These are phyloP conservation scores for Talaromyces amestolkiae DNA, from an alignment of 2,329 filamentous ascomycete genomes.

Conservation along the genomic window DNA sequence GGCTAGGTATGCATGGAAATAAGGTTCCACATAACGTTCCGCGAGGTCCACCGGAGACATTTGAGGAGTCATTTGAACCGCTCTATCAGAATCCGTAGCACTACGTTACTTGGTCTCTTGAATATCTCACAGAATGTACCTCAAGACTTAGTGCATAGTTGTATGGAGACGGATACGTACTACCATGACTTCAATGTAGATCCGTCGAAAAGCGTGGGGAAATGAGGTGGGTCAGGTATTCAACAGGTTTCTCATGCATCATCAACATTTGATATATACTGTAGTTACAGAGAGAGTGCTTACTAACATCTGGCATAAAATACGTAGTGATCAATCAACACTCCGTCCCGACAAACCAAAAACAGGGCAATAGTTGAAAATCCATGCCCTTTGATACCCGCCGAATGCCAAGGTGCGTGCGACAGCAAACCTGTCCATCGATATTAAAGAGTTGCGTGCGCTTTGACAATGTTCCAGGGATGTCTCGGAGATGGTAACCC, in stretches of 20 bases:
- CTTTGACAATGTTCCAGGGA: neutral
- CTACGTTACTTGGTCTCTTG: neutral
- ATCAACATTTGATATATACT: neutral
- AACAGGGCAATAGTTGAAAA: no score
- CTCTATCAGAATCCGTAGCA: neutral
- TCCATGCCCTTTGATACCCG: neutral
- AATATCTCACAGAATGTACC: neutral
- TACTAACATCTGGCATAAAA: no score
- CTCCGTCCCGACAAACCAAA: no score
- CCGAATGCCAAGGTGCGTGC: neutral
- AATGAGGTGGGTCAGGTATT: neutral
- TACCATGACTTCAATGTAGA: neutral
- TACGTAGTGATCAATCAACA: no score
- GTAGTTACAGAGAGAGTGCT: no score
- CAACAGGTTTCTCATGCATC: neutral
- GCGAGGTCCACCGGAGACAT: neutral
- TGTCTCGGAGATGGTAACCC: neutral
- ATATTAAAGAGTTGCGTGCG: neutral
- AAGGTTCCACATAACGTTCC: neutral
- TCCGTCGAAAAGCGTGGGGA: neutral
- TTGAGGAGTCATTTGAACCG: neutral
- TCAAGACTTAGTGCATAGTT: neutral
- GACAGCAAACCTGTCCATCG: neutral
- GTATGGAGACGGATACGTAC: neutral
- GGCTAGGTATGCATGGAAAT: conserved; percentile 1